Evolutionary conservation across 208 protist genomes (phyloP), one percentile per base, ranked within the genome.

Genomic region (Acanthamoeba triangularis): DNA sequence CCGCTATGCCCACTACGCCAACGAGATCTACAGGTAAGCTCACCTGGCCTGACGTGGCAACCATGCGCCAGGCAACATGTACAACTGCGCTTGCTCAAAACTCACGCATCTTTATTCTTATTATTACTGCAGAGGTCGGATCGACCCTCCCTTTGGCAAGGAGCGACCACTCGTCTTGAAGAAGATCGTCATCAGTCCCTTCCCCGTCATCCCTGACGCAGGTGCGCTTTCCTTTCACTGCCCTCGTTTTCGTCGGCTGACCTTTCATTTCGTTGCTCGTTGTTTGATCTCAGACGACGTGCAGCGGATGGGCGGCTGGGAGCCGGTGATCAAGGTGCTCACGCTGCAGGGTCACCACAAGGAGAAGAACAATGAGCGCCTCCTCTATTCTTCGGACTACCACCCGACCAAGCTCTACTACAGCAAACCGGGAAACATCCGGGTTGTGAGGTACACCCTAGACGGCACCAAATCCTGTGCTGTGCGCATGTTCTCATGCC

Each of bases 311-410:
- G 80, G 80, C 8, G 80, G 80, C 25, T 88, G 80, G 80, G 80
- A 88, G 23, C 80, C 80, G 28, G 80, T 88, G 49, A 88, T 88
- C 80, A 88, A 88, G 44, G 54, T 88, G 47, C 63, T 88, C 49
- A 88, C 80, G 80, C 80, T 88, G 14, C 7, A 44, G 54, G 87
- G 87, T 11, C 54, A 93, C 80, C 80, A 88, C 49, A 88, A 88
- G 52, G 80, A 88, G 23, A 54, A 30, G 80, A 33, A 88, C 80
- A 88, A 44, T 11, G 80, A 88, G 52, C 80, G 80, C 11, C 25
- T 88, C n/a, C 80, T 88, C 52, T 88, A 88, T 63, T 88, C 80
- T 13, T 88, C 80, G n/a, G 80, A 88, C 23, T 88, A 88, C 35
- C 80, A 88, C 33, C 80, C 80, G 18, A 88, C 80, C 14, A 56